Conservation (phyloP, 129 eudicot species). For the Centaurea solstitialis region DNA sequence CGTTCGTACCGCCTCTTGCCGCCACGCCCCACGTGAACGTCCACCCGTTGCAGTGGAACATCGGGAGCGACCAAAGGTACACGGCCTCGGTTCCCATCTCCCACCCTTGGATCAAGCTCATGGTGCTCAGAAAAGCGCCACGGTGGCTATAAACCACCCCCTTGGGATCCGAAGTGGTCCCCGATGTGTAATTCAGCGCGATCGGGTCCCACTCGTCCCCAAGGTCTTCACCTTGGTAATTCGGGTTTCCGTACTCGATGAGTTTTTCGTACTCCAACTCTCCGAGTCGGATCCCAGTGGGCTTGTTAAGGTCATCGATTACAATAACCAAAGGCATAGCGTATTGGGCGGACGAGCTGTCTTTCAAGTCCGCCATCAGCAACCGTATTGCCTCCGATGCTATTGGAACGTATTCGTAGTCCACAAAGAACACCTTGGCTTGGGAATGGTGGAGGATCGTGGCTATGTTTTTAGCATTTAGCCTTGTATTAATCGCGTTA, state of each 20-base stretch:
- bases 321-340: slow-evolving; percentile 57
- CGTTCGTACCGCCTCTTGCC: slow-evolving; percentile 70
- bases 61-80: slow-evolving; percentile 66
- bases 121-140: slow-evolving; percentile 57
- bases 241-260: slow-evolving; percentile 43
- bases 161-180: slow-evolving; percentile 66
- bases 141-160: slow-evolving; percentile 78
- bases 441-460: slow-evolving; percentile 68
- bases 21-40: slow-evolving; percentile 75
- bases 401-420: slow-evolving; percentile 48
- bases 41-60: slow-evolving; percentile 89
- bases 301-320: slow-evolving; percentile 59
- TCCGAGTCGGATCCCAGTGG: slow-evolving; percentile 61
- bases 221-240: slow-evolving; percentile 36
- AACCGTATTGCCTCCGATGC: slow-evolving; percentile 60
- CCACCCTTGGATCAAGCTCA: slow-evolving; percentile 56
- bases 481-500: slow-evolving; percentile 67
- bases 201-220: slow-evolving; percentile 67
- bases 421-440: slow-evolving; percentile 74
- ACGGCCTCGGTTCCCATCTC: slow-evolving; percentile 61
- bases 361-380: slow-evolving; percentile 19
- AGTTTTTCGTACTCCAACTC: slow-evolving; percentile 67
- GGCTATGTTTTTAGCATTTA: slow-evolving; percentile 61
- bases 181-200: slow-evolving; percentile 61
- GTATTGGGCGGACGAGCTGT: not conserved